Conservation (phyloP, 495 filamentous ascomycete species). For the Hamigera avellanea region DNA sequence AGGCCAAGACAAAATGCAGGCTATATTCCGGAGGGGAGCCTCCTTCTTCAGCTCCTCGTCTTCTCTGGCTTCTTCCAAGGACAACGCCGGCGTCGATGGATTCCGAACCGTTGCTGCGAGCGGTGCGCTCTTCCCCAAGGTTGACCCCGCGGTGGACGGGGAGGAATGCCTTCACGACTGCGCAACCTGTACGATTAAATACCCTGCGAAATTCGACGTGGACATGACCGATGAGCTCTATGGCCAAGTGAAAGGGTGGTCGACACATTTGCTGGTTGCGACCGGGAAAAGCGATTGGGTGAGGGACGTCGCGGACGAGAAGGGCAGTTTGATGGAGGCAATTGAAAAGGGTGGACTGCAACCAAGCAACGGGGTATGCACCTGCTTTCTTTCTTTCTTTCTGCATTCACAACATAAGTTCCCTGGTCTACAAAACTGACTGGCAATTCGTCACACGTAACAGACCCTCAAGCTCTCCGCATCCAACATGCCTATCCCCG, state of each 20-base stretch:
- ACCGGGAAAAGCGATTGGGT: conserved; percentile 96
- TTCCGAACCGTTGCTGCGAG: conserved; percentile 27
- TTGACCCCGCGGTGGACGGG: conserved; percentile 63
- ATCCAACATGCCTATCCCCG: conserved; percentile 78
- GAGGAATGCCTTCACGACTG: conserved; percentile 89
- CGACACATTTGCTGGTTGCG: conserved; percentile 80
- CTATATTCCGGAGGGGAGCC: conserved; percentile 24
- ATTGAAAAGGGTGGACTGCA: conserved; percentile 51
- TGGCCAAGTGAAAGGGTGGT: conserved; percentile 79
- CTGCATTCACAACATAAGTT: no score
- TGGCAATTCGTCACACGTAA: no score
- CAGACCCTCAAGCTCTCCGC: conserved; percentile 89
- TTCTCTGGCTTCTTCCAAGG: conserved; percentile 5
- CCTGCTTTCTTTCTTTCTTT: neutral
- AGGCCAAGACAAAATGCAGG: conserved; percentile 17
- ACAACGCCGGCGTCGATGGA: conserved; percentile 16
- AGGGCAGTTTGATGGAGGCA: conserved; percentile 91
- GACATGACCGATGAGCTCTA: conserved; percentile 73
- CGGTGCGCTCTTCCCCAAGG: conserved; percentile 34
- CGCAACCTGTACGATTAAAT: conserved; percentile 63
- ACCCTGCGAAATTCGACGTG: conserved; percentile 64
- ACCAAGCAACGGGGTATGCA: conserved; percentile 64
- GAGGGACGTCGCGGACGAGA: conserved; percentile 77
- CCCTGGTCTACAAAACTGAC: no score
- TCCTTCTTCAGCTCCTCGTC: conserved; percentile 25